These are phyloP conservation scores for Pseudogymnoascus sp. DNA, from an alignment of 2,329 filamentous ascomycete species.

Conservation along the genomic window DNA sequence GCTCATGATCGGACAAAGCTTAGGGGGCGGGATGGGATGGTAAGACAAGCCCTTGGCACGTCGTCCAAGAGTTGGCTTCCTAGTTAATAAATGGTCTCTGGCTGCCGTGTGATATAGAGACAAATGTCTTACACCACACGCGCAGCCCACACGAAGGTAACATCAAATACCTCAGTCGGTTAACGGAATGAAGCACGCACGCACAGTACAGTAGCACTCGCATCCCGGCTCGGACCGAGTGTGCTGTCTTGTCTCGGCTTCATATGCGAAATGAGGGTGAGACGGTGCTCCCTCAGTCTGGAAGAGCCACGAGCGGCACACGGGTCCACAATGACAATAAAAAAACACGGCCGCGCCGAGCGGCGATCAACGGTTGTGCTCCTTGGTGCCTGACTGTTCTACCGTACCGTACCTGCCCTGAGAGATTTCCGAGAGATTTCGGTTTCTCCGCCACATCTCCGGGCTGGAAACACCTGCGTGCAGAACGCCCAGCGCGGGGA, in stretches of 20 bases:
- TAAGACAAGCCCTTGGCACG: constrained; percentile 2
- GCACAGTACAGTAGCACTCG: not conserved
- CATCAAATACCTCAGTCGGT: not conserved
- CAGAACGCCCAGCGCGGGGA: not conserved
- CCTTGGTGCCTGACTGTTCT: not conserved
- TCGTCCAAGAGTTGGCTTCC: not conserved
- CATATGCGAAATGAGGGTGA: constrained; percentile 3
- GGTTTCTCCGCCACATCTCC: not conserved
- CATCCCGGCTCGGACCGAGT: constrained; percentile 4
- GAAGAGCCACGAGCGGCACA: not conserved
- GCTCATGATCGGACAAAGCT: constrained; percentile 1
- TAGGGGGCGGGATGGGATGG: not conserved
- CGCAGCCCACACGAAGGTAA: not conserved
- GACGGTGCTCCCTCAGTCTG: not conserved
- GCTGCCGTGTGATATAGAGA: not conserved
- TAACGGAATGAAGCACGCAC: constrained; percentile 5
- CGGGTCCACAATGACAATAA: not conserved
- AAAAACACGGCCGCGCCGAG: not conserved
- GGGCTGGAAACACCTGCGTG: not conserved
- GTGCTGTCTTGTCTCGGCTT: not conserved
- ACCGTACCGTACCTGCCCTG: not conserved
- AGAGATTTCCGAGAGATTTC: not conserved
- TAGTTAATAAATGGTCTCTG: not conserved
- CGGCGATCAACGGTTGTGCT: not conserved
- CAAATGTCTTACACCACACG: not conserved